phyloP scores from a whole-genome alignment of 306 rosid genomes.

The Cicer cuneatum region DNA sequence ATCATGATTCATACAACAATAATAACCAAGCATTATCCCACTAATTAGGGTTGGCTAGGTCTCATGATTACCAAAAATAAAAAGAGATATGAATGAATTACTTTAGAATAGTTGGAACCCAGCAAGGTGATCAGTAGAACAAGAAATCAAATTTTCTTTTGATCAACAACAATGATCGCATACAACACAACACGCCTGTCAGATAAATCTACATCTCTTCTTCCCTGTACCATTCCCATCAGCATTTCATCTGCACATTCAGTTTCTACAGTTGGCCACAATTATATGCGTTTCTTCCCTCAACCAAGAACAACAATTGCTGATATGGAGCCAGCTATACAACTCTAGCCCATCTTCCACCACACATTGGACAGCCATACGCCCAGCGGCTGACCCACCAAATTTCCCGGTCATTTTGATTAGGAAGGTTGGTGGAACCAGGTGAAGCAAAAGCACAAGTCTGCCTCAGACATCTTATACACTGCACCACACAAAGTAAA shows the following conservation, averaged over 20 bases:
- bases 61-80: too few species aligned
- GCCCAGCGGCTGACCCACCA: slow-evolving; percentile 99
- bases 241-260: slow-evolving; percentile 36
- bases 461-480: slow-evolving; percentile 95
- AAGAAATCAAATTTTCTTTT: background rate
- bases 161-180: slow-evolving; percentile 1
- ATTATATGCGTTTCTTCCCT: slow-evolving; percentile 28
- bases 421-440: slow-evolving; percentile 55
- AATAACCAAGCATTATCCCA: too few species aligned
- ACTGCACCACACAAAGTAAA: slow-evolving; percentile 59
- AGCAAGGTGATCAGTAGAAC: slow-evolving; percentile 27
- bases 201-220: slow-evolving; percentile 34
- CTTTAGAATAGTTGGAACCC: background rate
- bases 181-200: slow-evolving; percentile 32
- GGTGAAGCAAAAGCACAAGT: slow-evolving; percentile 86
- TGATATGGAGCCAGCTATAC: slow-evolving; percentile 54
- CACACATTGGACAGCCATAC: slow-evolving; percentile 92
- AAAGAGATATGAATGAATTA: background rate
- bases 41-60: too few species aligned
- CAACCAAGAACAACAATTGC: background rate
- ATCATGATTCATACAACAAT: background rate
- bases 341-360: slow-evolving; percentile 95
- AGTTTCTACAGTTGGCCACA: slow-evolving; percentile 13
- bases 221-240: slow-evolving; percentile 46
- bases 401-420: slow-evolving; percentile 66